Evolutionary conservation across 1,284 basidiomycete genomes (phyloP).

Genomic region (Paramarasmius palmivorus): DNA sequence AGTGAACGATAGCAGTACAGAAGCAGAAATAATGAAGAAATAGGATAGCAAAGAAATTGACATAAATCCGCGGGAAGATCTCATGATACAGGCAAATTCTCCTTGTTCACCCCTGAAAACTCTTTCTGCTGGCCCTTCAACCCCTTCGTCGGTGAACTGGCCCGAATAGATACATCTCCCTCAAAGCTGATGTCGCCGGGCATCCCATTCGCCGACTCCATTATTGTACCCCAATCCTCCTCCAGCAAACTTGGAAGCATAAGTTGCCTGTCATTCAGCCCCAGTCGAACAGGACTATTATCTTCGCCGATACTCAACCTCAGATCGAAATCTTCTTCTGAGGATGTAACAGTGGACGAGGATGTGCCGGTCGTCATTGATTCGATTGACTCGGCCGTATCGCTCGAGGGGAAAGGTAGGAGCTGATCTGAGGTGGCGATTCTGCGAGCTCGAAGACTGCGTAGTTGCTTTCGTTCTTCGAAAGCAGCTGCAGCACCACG

Average conservation of each 20-base stretch:
- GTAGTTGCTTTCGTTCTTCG: slow-evolving; percentile 26
- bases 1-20: too few relatives aligned
- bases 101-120: background rate
- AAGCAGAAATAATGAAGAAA: too few relatives aligned
- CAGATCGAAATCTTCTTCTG: background rate
- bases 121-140: background rate
- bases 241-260: slow-evolving; percentile 59
- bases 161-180: slow-evolving; percentile 7
- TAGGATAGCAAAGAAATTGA: too few relatives aligned
- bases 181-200: slow-evolving; percentile 54
- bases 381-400: background rate
- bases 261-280: slow-evolving; percentile 30
- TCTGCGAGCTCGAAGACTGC: slow-evolving; percentile 1
- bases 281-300: slow-evolving; percentile 54
- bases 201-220: slow-evolving; percentile 16
- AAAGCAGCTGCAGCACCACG: slow-evolving; percentile 52
- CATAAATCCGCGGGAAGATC: too few relatives aligned
- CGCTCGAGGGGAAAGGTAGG: background rate
- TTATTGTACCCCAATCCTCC: slow-evolving; percentile 47
- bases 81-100: slow-evolving; percentile 2
- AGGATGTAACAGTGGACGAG: background rate
- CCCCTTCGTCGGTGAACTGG: background rate
- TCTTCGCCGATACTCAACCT: slow-evolving; percentile 20
- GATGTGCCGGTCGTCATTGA: background rate
- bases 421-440: background rate